Evolutionary conservation across 257 asterid genomes (phyloP).

Genomic region (Fraxinus pennsylvanica): DNA sequence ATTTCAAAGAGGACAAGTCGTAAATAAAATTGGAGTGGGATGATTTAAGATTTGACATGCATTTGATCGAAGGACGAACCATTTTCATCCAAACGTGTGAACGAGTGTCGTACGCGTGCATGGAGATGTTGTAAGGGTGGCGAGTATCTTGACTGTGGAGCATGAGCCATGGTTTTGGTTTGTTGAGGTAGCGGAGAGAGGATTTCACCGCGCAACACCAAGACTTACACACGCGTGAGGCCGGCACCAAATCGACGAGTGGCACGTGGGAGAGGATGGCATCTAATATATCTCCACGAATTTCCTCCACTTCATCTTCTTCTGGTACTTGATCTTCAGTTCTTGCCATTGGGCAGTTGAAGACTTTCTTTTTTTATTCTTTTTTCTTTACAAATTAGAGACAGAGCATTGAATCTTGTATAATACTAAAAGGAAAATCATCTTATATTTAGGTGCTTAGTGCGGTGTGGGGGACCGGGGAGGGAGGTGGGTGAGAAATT

Average conservation of each 20-base stretch:
- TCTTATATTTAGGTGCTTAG: too few relatives aligned
- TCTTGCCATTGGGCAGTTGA: neutral
- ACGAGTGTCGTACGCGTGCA: conserved; percentile 52
- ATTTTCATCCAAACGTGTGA: conserved; percentile 41
- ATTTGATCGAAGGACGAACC: conserved; percentile 25
- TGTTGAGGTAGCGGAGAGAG: conserved; percentile 40
- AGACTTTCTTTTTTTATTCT: too few relatives aligned
- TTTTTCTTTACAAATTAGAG: too few relatives aligned
- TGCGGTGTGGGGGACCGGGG: too few relatives aligned
- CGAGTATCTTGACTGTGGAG: conserved; percentile 47
- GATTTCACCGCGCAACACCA: conserved; percentile 44
- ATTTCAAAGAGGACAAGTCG: conserved; percentile 33
- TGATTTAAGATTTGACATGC: conserved; percentile 31
- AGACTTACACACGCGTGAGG: conserved; percentile 38
- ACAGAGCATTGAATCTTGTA: too few relatives aligned
- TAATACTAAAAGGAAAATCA: too few relatives aligned
- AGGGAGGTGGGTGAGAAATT: too few relatives aligned
- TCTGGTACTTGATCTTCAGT: neutral
- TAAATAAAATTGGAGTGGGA: conserved; percentile 44
- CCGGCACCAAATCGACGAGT: conserved; percentile 40
- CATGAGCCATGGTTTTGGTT: conserved; percentile 52
- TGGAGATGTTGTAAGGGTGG: conserved; percentile 29
- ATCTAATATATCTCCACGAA: conserved; percentile 47
- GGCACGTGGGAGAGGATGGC: conserved; percentile 44
- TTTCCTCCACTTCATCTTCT: conserved; percentile 25